A percentile compares a stretch with the other conserved stretches of the same genome.
Evolutionary conservation across 306 rosid genomes (phyloP).

Genomic region (Ammopiptanthus mongolicus): DNA sequence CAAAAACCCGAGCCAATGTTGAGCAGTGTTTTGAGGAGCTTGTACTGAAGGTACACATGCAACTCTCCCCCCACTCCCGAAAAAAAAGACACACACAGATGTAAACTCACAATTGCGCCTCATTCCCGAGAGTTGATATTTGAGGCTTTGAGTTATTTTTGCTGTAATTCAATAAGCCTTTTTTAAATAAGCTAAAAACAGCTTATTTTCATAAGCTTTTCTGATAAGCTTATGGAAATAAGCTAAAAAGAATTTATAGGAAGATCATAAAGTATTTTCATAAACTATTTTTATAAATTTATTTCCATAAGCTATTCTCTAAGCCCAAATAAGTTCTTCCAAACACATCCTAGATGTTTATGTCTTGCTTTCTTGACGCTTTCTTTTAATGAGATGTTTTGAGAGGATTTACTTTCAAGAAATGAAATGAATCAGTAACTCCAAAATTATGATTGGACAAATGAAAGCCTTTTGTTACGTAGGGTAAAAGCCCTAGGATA

Average conservation of each 20-base stretch:
- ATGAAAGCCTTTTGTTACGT: neutral
- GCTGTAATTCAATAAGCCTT: neutral
- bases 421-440: neutral
- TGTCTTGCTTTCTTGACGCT: neutral
- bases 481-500: neutral
- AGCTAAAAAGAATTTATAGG: no score
- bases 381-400: neutral
- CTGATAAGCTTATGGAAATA: no score
- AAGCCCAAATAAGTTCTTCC: no score
- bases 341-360: no score
- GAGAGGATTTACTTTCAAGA: neutral
- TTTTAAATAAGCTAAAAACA: no score
- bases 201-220: no score
- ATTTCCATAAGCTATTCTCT: no score
- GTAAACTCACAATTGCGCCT: no score
- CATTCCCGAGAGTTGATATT: no score
- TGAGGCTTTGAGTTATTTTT: neutral
- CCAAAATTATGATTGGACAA: neutral
- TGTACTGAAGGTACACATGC: constrained; percentile 57
- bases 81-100: neutral
- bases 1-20: constrained; percentile 72
- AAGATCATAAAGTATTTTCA: no score
- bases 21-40: constrained; percentile 78
- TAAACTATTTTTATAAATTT: no score
- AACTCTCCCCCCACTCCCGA: neutral